Percentiles rank a stretch among this genome's conserved stretches.
Conservation (phyloP, 192 early-diverging fungal genomes). For the Coemansia sp. region DNA sequence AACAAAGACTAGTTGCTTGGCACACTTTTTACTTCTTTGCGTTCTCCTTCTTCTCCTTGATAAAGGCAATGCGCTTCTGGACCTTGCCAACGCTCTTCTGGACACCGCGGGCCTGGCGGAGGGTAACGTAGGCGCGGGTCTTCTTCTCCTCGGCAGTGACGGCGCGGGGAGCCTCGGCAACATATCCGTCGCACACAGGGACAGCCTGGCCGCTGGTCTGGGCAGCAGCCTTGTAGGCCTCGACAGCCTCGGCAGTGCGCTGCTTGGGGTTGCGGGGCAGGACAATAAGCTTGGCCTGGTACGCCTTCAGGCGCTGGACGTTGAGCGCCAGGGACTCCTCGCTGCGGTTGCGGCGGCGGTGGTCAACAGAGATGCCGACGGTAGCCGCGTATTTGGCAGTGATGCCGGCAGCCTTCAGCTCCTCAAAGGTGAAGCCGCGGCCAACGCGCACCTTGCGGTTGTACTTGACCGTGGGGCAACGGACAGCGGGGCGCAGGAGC, state of each 20-base stretch:
- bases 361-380: constrained; percentile 96
- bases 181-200: constrained; percentile 18
- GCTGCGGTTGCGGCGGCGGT: constrained; percentile 93
- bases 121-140: constrained; percentile 41
- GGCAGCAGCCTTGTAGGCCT: constrained; percentile 48
- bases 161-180: constrained; percentile 51
- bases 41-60: constrained; percentile 50
- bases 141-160: constrained; percentile 59
- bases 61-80: constrained; percentile 34
- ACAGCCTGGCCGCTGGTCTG: constrained; percentile 43
- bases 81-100: constrained; percentile 14
- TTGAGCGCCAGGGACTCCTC: constrained; percentile 91
- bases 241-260: constrained; percentile 57
- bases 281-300: constrained; percentile 92
- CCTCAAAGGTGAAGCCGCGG: constrained; percentile 97
- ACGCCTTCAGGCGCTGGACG: constrained; percentile 90
- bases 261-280: constrained; percentile 93
- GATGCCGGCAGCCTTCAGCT: constrained; percentile 96
- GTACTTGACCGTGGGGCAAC: constrained; percentile 96
- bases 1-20: background rate
- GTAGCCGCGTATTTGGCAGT: constrained; percentile 88
- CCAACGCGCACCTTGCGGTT: constrained; percentile 96
- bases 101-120: constrained; percentile 50
- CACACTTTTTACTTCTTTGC: constrained; percentile 46
- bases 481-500: constrained; percentile 92